phyloP scores from a whole-genome alignment of 2,329 filamentous ascomycete genomes.

The Sporothrix pallida region DNA sequence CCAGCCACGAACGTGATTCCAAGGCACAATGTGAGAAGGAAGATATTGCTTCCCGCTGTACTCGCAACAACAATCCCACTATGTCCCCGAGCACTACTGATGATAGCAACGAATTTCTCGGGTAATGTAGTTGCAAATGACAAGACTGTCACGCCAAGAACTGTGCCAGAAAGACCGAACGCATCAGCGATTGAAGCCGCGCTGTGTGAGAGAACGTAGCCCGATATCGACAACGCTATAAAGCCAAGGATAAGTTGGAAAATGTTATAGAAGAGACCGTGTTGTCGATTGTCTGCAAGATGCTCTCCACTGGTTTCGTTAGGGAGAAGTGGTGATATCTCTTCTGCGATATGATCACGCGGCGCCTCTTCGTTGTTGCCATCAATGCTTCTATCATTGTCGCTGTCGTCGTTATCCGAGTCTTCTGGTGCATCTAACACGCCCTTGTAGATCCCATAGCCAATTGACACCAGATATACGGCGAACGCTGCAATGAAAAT shows the following conservation, averaged over 20 bases:
- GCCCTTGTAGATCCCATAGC: slow-evolving; percentile 18
- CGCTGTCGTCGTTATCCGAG: not conserved
- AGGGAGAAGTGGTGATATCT: slow-evolving; percentile 5
- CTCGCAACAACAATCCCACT: slow-evolving; percentile 15
- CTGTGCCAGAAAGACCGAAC: slow-evolving; percentile 17
- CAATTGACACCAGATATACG: slow-evolving; percentile 10
- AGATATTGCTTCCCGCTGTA: slow-evolving; percentile 24
- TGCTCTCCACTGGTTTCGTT: slow-evolving; percentile 4
- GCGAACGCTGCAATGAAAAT: slow-evolving; percentile 23
- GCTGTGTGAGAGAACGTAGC: slow-evolving; percentile 23
- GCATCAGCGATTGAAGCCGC: slow-evolving; percentile 4
- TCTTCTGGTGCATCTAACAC: slow-evolving; percentile 18
- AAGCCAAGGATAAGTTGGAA: slow-evolving; percentile 11
- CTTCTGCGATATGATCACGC: slow-evolving; percentile 1
- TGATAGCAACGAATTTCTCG: slow-evolving; percentile 20
- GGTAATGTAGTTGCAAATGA: slow-evolving; percentile 17
- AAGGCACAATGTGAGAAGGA: slow-evolving; percentile 22
- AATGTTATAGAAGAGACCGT: slow-evolving; percentile 8
- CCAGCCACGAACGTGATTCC: slow-evolving; percentile 25
- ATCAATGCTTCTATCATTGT: not conserved
- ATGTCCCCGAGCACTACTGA: slow-evolving; percentile 14
- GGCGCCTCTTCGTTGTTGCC: slow-evolving; percentile 17
- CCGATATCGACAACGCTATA: slow-evolving; percentile 8
- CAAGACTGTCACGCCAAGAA: slow-evolving; percentile 20
- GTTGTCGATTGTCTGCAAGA: not conserved